Evolutionary conservation across 305 asterid genomes (phyloP).

Genomic region (Solanum hybrid): DNA sequence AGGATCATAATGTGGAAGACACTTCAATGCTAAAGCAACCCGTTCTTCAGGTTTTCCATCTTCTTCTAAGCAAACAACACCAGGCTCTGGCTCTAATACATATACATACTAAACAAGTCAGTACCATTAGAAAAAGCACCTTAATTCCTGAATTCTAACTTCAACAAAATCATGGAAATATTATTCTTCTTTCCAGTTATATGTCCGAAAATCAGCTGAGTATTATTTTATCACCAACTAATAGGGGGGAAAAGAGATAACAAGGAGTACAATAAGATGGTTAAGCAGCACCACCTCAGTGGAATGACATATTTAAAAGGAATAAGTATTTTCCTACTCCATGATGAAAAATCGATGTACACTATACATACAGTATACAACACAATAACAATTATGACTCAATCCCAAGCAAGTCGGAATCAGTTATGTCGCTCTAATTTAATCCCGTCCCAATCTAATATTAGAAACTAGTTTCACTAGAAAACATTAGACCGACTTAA

Average conservation of each 20-base stretch:
- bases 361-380: background rate
- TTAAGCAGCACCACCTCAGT: background rate
- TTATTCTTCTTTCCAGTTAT: background rate
- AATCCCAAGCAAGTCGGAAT: background rate
- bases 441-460: background rate
- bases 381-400: background rate
- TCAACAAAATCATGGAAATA: background rate
- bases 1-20: conserved; percentile 71
- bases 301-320: background rate
- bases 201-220: background rate
- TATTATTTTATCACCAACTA: background rate
- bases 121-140: background rate
- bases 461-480: background rate
- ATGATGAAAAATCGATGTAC: background rate
- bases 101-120: conserved; percentile 3
- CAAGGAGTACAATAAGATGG: background rate
- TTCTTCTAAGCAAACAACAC: conserved; percentile 50
- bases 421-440: background rate
- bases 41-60: conserved; percentile 62
- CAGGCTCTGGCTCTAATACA: conserved; percentile 54
- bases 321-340: background rate
- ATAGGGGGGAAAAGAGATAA: background rate
- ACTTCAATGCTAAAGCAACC: conserved; percentile 63
- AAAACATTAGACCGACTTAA: background rate
- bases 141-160: background rate